A percentile compares a stretch with the other conserved stretches of the same genome.
phyloP scores from a whole-genome alignment of 2,329 filamentous ascomycete species.

The Epichloe festucae region DNA sequence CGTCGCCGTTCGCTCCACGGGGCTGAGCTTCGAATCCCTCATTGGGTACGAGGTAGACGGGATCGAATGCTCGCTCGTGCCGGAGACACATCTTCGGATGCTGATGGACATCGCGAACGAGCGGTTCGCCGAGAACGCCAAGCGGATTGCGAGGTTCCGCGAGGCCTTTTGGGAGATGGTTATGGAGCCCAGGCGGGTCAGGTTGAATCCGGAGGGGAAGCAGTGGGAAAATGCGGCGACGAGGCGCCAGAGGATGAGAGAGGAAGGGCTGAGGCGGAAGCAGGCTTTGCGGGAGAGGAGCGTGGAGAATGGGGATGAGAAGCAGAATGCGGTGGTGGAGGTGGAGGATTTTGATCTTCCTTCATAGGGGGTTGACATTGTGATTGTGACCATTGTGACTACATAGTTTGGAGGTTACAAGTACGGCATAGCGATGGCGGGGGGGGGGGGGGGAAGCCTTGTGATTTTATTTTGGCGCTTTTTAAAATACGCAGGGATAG shows the following conservation, averaged over 20 bases:
- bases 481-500: too few species aligned
- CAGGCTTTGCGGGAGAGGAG: conserved; percentile 24
- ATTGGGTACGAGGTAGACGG: conserved; percentile 45
- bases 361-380: not conserved
- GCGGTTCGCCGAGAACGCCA: conserved; percentile 56
- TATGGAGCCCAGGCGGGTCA: conserved; percentile 12
- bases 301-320: conserved; percentile 5
- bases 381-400: too few species aligned
- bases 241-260: conserved; percentile 41
- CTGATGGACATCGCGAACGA: conserved; percentile 62
- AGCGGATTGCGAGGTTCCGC: conserved; percentile 54
- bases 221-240: conserved; percentile 42
- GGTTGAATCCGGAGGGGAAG: conserved; percentile 21
- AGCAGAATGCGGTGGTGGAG: not conserved
- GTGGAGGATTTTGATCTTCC: conserved; percentile 1
- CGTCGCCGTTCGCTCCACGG: conserved; percentile 75
- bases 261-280: conserved; percentile 43
- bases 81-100: conserved; percentile 51
- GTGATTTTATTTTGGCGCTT: too few species aligned
- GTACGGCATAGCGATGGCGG: too few species aligned
- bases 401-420: too few species aligned
- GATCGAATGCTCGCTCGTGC: conserved; percentile 37
- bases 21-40: conserved; percentile 68
- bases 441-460: rapidly evolving
- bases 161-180: conserved; percentile 29